These are phyloP conservation scores for Thozetella sp. DNA, from an alignment of 495 filamentous ascomycete genomes.

Conservation along the genomic window DNA sequence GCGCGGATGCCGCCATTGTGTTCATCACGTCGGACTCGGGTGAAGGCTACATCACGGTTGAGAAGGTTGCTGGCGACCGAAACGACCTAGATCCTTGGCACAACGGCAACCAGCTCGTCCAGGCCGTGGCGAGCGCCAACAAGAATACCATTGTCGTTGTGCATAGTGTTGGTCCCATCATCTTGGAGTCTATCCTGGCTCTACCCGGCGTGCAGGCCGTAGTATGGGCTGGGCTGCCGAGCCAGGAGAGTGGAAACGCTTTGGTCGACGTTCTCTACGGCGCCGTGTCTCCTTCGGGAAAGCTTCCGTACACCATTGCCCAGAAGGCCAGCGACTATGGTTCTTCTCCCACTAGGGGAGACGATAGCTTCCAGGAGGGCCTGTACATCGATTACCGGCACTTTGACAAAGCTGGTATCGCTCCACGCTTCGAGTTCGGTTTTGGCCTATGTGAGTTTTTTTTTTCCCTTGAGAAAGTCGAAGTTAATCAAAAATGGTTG, in stretches of 20 bases:
- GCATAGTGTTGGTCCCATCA: slow-evolving; percentile 88
- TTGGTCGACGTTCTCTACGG: slow-evolving; percentile 86
- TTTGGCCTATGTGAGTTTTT: slow-evolving; percentile 59
- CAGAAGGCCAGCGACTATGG: slow-evolving; percentile 82
- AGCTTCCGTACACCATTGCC: slow-evolving; percentile 89
- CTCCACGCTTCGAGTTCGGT: slow-evolving; percentile 64
- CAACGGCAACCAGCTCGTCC: slow-evolving; percentile 72
- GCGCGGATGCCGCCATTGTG: slow-evolving; percentile 62
- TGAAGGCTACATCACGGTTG: slow-evolving; percentile 68
- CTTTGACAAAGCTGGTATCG: slow-evolving; percentile 68
- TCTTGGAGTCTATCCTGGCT: slow-evolving; percentile 82
- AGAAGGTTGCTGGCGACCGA: slow-evolving; percentile 60
- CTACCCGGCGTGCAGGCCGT: slow-evolving; percentile 77
- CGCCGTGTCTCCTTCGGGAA: slow-evolving; percentile 78
- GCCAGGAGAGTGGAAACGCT: slow-evolving; percentile 89
- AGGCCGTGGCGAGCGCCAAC: slow-evolving; percentile 59
- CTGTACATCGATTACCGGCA: slow-evolving; percentile 85
- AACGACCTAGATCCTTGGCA: slow-evolving; percentile 73
- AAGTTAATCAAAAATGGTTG: not conserved
- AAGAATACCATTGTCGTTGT: slow-evolving; percentile 83
- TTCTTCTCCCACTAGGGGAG: slow-evolving; percentile 54
- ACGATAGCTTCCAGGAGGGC: slow-evolving; percentile 72
- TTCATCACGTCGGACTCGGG: slow-evolving; percentile 69
- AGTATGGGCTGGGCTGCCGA: slow-evolving; percentile 85
- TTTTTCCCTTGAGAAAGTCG: not conserved